Evolutionary conservation across 139 green algal species (phyloP).

Genomic region (Volvox reticuliferus): DNA sequence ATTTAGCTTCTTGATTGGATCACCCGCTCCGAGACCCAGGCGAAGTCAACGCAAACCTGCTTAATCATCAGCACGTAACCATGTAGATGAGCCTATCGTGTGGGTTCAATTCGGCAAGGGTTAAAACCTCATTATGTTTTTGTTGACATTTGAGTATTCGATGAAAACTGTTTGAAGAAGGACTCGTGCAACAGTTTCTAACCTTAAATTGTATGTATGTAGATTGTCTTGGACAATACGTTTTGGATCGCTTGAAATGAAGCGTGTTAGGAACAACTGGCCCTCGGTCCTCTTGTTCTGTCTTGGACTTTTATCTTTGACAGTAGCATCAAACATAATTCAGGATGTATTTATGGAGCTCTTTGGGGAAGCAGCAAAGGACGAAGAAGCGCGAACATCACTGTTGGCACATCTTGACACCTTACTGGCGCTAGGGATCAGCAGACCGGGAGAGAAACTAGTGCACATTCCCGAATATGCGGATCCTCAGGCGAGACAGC

Average conservation of each 20-base stretch:
- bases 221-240: not conserved
- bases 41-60: no score
- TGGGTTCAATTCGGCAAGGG: no score
- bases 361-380: not conserved
- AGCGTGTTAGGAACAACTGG: not conserved
- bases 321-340: not conserved
- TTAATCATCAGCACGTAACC: no score
- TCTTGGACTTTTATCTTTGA: not conserved
- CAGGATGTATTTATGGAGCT: constrained; percentile 14
- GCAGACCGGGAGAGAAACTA: not conserved
- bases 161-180: no score
- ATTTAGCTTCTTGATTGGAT: no score
- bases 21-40: no score
- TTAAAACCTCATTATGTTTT: no score
- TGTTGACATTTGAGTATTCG: no score
- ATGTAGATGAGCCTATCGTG: no score
- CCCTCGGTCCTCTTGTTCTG: not conserved
- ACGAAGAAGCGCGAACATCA: not conserved
- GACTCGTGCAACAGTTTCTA: no score
- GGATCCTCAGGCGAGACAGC: not conserved
- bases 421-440: not conserved
- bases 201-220: not conserved
- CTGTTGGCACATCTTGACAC: constrained; percentile 15
- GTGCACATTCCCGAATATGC: constrained; percentile 16
- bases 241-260: not conserved